A percentile compares a stretch with the other conserved stretches of the same genome.
phyloP scores from a whole-genome alignment of 1,284 basidiomycete species.

The Irpex lacteus region DNA sequence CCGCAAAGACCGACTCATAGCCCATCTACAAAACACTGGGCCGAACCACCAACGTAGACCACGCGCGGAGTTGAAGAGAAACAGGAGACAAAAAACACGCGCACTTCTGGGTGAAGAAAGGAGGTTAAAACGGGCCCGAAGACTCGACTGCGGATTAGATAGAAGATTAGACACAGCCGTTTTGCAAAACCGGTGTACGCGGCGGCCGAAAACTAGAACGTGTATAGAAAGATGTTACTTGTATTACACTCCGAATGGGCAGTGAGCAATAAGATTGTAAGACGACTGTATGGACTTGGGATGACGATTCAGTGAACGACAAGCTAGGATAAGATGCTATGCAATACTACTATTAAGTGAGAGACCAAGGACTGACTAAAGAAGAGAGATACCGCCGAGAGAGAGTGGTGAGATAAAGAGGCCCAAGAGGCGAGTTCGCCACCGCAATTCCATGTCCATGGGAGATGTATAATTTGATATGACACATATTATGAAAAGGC shows the following conservation, averaged over 20 bases:
- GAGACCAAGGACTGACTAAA: neutral
- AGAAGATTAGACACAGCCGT: neutral
- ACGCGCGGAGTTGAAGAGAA: neutral
- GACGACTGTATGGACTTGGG: neutral
- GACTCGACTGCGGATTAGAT: neutral
- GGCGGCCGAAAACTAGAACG: neutral
- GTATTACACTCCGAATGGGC: slow-evolving; percentile 6
- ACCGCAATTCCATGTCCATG: neutral
- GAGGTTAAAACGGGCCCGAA: neutral
- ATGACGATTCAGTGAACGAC: neutral
- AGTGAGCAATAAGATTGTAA: slow-evolving; percentile 8
- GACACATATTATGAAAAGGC: neutral
- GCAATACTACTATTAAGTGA: neutral
- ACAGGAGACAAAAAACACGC: neutral
- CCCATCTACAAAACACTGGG: neutral
- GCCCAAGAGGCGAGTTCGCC: neutral
- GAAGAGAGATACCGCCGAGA: neutral
- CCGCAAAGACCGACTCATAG: neutral
- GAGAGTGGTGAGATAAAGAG: neutral
- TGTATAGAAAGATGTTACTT: slow-evolving; percentile 1
- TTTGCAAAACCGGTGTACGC: neutral
- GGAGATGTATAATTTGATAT: neutral
- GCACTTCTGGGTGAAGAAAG: neutral
- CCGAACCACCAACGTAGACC: neutral
- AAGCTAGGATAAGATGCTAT: neutral